Conservation (phyloP, 768 basidiomycete genomes). For the Phanerochaete sordida region DNA sequence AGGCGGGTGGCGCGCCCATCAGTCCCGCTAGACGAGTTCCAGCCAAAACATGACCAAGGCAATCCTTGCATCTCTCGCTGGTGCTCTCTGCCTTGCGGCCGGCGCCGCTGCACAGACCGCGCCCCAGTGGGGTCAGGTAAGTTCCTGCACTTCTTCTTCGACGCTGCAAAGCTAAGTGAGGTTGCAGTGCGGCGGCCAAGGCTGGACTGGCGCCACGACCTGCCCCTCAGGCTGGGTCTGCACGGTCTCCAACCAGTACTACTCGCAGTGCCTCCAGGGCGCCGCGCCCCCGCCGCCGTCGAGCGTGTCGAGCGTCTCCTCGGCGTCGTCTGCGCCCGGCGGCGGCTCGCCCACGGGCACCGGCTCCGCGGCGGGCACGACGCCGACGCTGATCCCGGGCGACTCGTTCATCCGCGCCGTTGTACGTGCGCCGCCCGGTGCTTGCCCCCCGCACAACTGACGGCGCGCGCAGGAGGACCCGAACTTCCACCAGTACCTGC, state of each 20-base stretch:
- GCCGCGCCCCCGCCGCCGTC: slow-evolving; percentile 21
- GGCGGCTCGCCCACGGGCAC: slow-evolving; percentile 19
- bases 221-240: slow-evolving; percentile 48
- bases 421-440: slow-evolving; percentile 26
- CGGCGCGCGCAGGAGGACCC: slow-evolving; percentile 39
- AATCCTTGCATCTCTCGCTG: slow-evolving; percentile 12
- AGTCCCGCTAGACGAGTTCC: background rate
- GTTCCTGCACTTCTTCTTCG: background rate
- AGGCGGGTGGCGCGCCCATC: background rate
- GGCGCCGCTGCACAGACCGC: slow-evolving; percentile 21
- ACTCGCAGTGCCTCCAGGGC: slow-evolving; percentile 54
- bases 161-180: background rate
- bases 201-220: slow-evolving; percentile 48
- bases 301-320: slow-evolving; percentile 5
- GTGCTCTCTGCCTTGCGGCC: slow-evolving; percentile 15
- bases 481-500: slow-evolving; percentile 62
- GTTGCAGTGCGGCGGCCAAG: slow-evolving; percentile 47
- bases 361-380: slow-evolving; percentile 21
- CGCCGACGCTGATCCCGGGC: slow-evolving; percentile 43
- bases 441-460: background rate
- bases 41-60: slow-evolving; percentile 11
- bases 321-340: slow-evolving; percentile 16
- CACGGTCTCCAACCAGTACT: slow-evolving; percentile 41
- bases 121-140: slow-evolving; percentile 26
- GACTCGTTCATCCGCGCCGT: slow-evolving; percentile 58